Base-by-base conservation (phyloP, 1,139 yeast species). In the Yamadazyma jaroonii region DNA sequence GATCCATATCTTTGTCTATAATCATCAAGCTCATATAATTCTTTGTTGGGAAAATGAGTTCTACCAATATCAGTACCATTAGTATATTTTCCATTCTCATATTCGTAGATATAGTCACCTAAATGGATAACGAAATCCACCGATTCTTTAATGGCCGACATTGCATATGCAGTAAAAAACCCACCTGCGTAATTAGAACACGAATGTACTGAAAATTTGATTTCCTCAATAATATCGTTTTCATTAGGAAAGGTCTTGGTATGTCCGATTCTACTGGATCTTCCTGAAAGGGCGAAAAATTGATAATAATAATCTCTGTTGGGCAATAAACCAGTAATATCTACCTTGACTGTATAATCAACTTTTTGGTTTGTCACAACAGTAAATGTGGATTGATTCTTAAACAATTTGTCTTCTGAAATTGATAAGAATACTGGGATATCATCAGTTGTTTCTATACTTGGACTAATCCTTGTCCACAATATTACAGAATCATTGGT, bases 81-180 rank as follows among this genome's bases (percentile, higher is more conserved):
- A 23, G 32, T 30, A 13, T 30, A 21, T 9, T 30, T 15, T 3
- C 26, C 26, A 13, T 30, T 30, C 14, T 11, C 21, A 23, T 30
- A 30, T 14, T 30, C 32, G 20, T 30, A 30, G 11, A 30, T 30
- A 10, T 30, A 30, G 14, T 30, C 32, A 11, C 32, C 32, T 21
- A 30, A 30, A 23, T 30, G 32, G 12, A 30, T 22, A 13, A 30
- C 32, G 21, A 30, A 30, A 23, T 30, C 32, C n/a, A 30, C 32
- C 3, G 32, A 30, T 8, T 30, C 14, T 23, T 30, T 30, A 22
- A 30, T 10, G 3, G 32, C 32, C 2, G 32, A 12, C 32, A 30
- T 30, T 7, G 32, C 32, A 21, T 21, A 30, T 12, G 32, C 32
- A 21, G 14, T 30, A n/a, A 30, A 30, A 23, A 20, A 30, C 4